Evolutionary conservation across 2,329 filamentous ascomycete genomes (phyloP), one percentile per base, ranked within the genome.

Genomic region (Tolypocladium endophyticum): DNA sequence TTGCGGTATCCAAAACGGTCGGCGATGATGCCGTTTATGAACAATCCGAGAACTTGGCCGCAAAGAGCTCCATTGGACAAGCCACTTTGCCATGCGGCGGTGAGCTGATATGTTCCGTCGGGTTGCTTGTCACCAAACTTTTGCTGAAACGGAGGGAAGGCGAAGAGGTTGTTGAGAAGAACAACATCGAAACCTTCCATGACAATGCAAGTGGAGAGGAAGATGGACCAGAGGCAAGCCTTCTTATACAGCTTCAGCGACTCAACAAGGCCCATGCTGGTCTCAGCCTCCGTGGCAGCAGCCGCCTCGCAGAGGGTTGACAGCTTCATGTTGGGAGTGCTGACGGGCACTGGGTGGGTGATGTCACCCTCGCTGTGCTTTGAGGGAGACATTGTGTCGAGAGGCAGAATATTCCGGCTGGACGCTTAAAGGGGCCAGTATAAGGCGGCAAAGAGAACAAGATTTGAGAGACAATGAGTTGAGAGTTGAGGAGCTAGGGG

Each of bases 31-130:
- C 81, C 81, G 60, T 76, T 79, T 57, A 78, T 36, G 58, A 81
- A 74, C 3, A 82, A 73, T 1, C 81, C 81, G 1, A 82, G 47
- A 28, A 84, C 79, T 59, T 78, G 73, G 14, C 81, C 81, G 2
- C 74, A 74, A 6, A 76, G 71, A 0, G 76, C 73, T 12, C 76
- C 80, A 53, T 81, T 81, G 50, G 73, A 74, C 4, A 84, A 69
- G 8, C 75, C 79, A 2, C 79, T 74, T 65, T 83, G 81, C 81
- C 81, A 84, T 0, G 75, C 70, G 1, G 78, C 77, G 0, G 77
- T 75, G 55, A 84, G 68, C 60, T 81, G 70, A 61, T 80, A 80
- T 0, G 63, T 69, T 1, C 73, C 77, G 35, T 77, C 65, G 0
- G 68, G 61, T 16, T 69, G 65, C 8, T 64, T 58, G 0, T 65